These are phyloP conservation scores for Picea sitchensis DNA, from an alignment of 75 land plant species.

Conservation along the genomic window DNA sequence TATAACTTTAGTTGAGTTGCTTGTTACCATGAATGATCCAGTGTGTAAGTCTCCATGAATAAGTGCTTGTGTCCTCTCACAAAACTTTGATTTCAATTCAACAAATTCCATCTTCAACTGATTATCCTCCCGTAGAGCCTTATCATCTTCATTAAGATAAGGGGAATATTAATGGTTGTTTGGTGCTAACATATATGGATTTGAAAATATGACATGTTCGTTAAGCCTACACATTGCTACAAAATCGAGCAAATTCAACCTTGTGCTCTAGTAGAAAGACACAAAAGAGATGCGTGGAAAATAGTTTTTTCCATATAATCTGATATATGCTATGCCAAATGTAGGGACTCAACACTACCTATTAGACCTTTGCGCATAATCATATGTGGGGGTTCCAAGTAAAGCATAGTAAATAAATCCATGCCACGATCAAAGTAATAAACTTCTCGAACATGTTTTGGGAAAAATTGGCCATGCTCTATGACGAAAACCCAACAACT, in stretches of 20 bases:
- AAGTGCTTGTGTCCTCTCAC: constrained; percentile 92
- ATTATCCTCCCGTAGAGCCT: constrained; percentile 74
- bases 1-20: constrained; percentile 84
- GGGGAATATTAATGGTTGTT: constrained; percentile 89
- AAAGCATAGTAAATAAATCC: constrained; percentile 72
- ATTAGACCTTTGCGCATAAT: constrained; percentile 89
- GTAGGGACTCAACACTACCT: constrained; percentile 77
- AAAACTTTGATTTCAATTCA: constrained; percentile 84
- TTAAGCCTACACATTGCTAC: constrained; percentile 93
- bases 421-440: constrained; percentile 85
- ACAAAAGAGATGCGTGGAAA: constrained; percentile 77
- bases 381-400: constrained; percentile 81
- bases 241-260: constrained; percentile 73
- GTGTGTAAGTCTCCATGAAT: constrained; percentile 98
- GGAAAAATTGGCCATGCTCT: constrained; percentile 65
- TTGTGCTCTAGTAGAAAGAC: constrained; percentile 71
- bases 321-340: constrained; percentile 88
- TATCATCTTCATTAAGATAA: constrained; percentile 82
- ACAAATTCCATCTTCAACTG: constrained; percentile 81
- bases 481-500: too few species aligned
- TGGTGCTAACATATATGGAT: constrained; percentile 80
- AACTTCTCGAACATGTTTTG: constrained; percentile 84
- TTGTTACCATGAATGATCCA: constrained; percentile 93
- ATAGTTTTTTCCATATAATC: constrained; percentile 90
- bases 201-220: constrained; percentile 90